Evolutionary conservation across 2,329 filamentous ascomycete species (phyloP).

Genomic region (Raffaelea ambrosiae): DNA sequence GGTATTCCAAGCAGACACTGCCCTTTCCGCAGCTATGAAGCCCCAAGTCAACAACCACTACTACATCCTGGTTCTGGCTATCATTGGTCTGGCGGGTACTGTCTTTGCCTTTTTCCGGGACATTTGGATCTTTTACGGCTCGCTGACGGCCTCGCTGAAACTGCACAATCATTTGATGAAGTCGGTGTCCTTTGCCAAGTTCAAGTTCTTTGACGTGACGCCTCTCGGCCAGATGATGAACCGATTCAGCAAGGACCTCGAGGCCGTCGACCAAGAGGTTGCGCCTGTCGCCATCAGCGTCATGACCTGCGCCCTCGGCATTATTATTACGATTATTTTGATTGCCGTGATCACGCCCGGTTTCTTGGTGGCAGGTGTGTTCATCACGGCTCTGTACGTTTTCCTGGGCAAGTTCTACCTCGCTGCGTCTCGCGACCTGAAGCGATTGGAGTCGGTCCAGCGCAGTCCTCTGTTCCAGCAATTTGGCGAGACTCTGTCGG

Average conservation of each 20-base stretch:
- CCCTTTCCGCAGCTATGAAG: constrained; percentile 11
- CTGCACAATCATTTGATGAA: constrained; percentile 74
- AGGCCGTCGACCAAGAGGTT: constrained; percentile 91
- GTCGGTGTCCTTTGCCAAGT: constrained; percentile 78
- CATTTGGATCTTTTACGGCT: constrained; percentile 85
- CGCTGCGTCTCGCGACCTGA: constrained; percentile 85
- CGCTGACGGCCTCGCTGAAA: constrained; percentile 75
- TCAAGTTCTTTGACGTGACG: constrained; percentile 96
- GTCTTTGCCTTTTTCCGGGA: constrained; percentile 76
- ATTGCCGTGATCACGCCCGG: constrained; percentile 85
- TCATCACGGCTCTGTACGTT: constrained; percentile 78
- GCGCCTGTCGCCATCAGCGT: constrained; percentile 79
- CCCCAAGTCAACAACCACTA: constrained; percentile 70
- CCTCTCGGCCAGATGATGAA: constrained; percentile 97
- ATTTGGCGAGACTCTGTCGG: constrained; percentile 89
- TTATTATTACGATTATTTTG: constrained; percentile 77
- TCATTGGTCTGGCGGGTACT: constrained; percentile 70
- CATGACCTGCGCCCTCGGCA: constrained; percentile 53
- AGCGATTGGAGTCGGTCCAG: constrained; percentile 88
- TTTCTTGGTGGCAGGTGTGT: constrained; percentile 77
- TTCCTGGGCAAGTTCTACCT: constrained; percentile 83
- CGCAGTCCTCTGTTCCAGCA: constrained; percentile 95
- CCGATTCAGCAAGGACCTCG: constrained; percentile 94
- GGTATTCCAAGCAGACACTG: constrained; percentile 24
- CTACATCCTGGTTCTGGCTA: constrained; percentile 75